Conservation (phyloP, 140 eudicot species). For the Eryngium alpinum region DNA sequence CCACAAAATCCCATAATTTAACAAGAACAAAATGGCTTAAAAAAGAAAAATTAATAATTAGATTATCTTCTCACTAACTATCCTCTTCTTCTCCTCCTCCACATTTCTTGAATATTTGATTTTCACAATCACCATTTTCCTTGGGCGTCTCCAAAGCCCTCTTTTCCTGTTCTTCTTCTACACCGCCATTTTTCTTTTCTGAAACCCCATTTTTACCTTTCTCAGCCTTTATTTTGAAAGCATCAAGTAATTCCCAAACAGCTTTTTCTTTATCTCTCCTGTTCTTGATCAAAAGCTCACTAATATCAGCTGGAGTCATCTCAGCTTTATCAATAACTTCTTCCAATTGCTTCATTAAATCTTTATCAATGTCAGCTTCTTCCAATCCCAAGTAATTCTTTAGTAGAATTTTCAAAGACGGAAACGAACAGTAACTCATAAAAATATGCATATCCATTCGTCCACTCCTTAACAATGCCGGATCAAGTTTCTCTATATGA, state of each 20-base stretch:
- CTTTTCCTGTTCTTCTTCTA: slow-evolving; percentile 75
- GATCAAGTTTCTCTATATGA: slow-evolving; percentile 85
- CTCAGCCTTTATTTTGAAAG: slow-evolving; percentile 50
- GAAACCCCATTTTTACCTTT: slow-evolving; percentile 22
- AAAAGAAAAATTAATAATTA: slow-evolving; percentile 14
- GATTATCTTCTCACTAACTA: slow-evolving; percentile 16
- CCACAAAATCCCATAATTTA: slow-evolving; percentile 18
- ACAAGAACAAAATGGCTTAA: neutral
- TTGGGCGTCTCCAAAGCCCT: slow-evolving; percentile 70
- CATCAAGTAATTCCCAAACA: slow-evolving; percentile 49
- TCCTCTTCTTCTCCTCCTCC: slow-evolving; percentile 18
- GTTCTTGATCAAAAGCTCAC: slow-evolving; percentile 80
- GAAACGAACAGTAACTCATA: slow-evolving; percentile 68
- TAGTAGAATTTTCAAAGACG: slow-evolving; percentile 53
- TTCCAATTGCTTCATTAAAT: slow-evolving; percentile 30
- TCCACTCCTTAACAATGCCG: slow-evolving; percentile 88
- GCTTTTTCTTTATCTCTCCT: slow-evolving; percentile 64
- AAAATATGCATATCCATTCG: slow-evolving; percentile 92
- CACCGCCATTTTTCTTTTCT: slow-evolving; percentile 18
- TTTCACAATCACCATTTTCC: slow-evolving; percentile 25
- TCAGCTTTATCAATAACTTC: slow-evolving; percentile 49
- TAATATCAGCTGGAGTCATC: slow-evolving; percentile 94
- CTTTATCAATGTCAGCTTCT: slow-evolving; percentile 36
- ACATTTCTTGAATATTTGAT: slow-evolving; percentile 7
- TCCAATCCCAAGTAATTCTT: slow-evolving; percentile 64